Evolutionary conservation across 768 basidiomycete species (phyloP).

Genomic region (Lentinula boryana): DNA sequence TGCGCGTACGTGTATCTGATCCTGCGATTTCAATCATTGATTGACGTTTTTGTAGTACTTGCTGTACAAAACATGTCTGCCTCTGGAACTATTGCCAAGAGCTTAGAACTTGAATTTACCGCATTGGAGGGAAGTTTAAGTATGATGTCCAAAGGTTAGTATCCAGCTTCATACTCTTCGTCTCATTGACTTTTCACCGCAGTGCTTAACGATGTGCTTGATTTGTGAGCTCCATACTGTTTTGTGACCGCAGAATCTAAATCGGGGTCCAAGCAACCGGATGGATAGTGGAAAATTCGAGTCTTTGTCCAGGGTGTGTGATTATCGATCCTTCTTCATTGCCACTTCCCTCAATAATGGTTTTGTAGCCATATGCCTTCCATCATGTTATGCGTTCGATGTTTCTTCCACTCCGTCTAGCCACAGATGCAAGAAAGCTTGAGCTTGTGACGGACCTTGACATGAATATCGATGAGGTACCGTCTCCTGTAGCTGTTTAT

Average conservation of each 20-base stretch:
- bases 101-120: slow-evolving; percentile 67
- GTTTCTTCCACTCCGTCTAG: slow-evolving; percentile 47
- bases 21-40: neutral
- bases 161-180: neutral
- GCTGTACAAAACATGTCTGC: slow-evolving; percentile 79
- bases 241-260: neutral
- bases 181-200: neutral
- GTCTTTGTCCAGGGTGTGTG: slow-evolving; percentile 33
- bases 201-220: slow-evolving; percentile 63
- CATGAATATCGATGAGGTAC: slow-evolving; percentile 41
- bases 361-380: slow-evolving; percentile 45
- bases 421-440: slow-evolving; percentile 53
- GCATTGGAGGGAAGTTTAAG: slow-evolving; percentile 62
- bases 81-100: slow-evolving; percentile 47
- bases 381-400: slow-evolving; percentile 57
- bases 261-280: slow-evolving; percentile 36
- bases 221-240: slow-evolving; percentile 32
- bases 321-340: neutral
- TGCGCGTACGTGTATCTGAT: slow-evolving; percentile 32
- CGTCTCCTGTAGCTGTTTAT: neutral
- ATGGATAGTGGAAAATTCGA: slow-evolving; percentile 71
- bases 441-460: slow-evolving; percentile 56
- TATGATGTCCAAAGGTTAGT: slow-evolving; percentile 66
- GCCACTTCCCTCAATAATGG: neutral
- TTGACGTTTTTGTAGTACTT: slow-evolving; percentile 29